Conservation (phyloP, 768 basidiomycete genomes). For the Macrocybe gigantea region DNA sequence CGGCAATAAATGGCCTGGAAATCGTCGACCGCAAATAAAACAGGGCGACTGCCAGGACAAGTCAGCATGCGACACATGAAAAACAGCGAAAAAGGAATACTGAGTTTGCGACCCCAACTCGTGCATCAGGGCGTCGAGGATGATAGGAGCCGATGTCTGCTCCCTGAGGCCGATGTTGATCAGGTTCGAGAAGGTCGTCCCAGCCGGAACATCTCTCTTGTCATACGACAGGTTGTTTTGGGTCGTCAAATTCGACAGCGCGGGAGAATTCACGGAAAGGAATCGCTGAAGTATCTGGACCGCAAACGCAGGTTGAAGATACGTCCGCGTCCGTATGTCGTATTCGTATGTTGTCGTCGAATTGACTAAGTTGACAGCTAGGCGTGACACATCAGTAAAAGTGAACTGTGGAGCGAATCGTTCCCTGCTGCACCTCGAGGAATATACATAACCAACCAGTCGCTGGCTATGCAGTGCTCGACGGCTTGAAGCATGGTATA, state of each 20-base stretch:
- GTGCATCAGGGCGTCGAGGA: conserved; percentile 52
- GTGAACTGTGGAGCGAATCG: neutral
- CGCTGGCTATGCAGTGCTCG: conserved; percentile 53
- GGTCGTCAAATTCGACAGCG: conserved; percentile 37
- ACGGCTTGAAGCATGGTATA: conserved; percentile 73
- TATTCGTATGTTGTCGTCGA: conserved; percentile 70
- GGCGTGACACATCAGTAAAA: neutral
- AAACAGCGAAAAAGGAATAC: conserved; percentile 25
- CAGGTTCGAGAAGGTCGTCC: conserved; percentile 48
- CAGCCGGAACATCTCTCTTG: conserved; percentile 39
- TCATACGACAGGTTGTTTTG: conserved; percentile 38
- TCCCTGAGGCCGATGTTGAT: conserved; percentile 54
- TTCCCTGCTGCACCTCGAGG: conserved; percentile 54
- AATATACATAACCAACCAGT: conserved; percentile 83
- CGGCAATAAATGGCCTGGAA: conserved; percentile 74
- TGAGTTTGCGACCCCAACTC: conserved; percentile 59
- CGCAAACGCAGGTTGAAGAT: conserved; percentile 64
- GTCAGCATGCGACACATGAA: neutral
- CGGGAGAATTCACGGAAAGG: conserved; percentile 46
- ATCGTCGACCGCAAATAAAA: conserved; percentile 83
- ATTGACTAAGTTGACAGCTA: conserved; percentile 52
- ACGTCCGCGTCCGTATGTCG: conserved; percentile 70
- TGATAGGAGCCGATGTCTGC: conserved; percentile 42
- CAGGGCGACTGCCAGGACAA: conserved; percentile 49
- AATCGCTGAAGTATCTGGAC: conserved; percentile 61